Evolutionary conservation across 352 stramenopile species (phyloP), one percentile per base, ranked within the genome.

Genomic region (Pythium vanterpoolii): DNA sequence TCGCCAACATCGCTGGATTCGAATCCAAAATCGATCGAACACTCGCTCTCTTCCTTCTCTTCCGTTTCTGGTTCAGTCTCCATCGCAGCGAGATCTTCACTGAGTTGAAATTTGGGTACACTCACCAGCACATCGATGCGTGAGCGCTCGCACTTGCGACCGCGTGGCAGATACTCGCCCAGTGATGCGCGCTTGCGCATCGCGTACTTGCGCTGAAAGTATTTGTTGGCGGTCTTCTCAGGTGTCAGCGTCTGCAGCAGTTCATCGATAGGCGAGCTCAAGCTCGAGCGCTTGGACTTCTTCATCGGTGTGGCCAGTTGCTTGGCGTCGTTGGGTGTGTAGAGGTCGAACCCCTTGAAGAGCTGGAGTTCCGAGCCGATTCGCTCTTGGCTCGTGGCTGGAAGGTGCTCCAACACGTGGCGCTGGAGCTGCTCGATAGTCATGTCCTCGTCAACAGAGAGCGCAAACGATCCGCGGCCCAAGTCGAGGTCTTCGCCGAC

Each of bases 281-380:
- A 28, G 9, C 27, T 34, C 24, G 21, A 18, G 13, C 52, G 26
- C 23, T 23, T n/a, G 3, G n/a, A 7, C 27, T 54, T 47, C 6
- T 55, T 43, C 39, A 31, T 45, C 2, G 42, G 57, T 30, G 47
- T 53, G 5, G 23, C 38, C 34, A 31, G 8, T 9, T 2, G 27
- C 7, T 2, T 9, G 3, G n/a, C 19, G 36, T 30, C 23, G 18
- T 44, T 54, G 38, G 24, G 4, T 8, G 39, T 53, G 58, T 66
- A 66, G 10, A 66, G 50, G 16, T 66, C 49, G 24, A 66, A 66
- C 10, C 58, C 49, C 50, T 66, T 66, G 49, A 66, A 66, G 30
- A 66, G 50, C 50, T 66, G 58, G 23, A 66, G 33, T 24, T 50
- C 42, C 18, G 40, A 36, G 16, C 40, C 43, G 24, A 55, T 42